Evolutionary conservation across 352 stramenopile species (phyloP).

Genomic region (Phytophthora vignae): DNA sequence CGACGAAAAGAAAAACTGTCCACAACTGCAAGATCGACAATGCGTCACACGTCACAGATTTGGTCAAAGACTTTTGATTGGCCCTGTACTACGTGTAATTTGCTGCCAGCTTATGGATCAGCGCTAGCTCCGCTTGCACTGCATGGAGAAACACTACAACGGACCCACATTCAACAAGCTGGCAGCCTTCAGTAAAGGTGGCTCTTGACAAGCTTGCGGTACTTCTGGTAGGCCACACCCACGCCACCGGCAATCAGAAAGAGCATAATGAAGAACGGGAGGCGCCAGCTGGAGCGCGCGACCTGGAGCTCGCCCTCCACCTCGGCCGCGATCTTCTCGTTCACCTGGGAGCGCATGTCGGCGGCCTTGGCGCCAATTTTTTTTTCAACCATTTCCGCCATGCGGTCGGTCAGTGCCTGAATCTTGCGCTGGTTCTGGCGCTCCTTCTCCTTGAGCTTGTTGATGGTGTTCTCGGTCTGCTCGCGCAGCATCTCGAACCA

Average conservation of each 20-base stretch:
- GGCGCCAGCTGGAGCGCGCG: slow-evolving; percentile 70
- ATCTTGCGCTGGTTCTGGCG: slow-evolving; percentile 78
- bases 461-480: slow-evolving; percentile 76
- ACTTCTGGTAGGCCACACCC: slow-evolving; percentile 85
- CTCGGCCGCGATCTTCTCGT: slow-evolving; percentile 73
- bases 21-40: not conserved
- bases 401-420: slow-evolving; percentile 69
- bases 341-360: slow-evolving; percentile 64
- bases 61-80: not conserved
- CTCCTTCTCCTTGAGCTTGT: slow-evolving; percentile 81
- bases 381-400: slow-evolving; percentile 75
- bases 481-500: slow-evolving; percentile 87
- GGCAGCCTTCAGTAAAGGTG: slow-evolving; percentile 31
- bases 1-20: slow-evolving; percentile 20
- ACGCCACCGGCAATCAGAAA: slow-evolving; percentile 62
- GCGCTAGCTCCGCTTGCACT: slow-evolving; percentile 11
- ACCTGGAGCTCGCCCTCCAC: slow-evolving; percentile 76
- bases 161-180: slow-evolving; percentile 26
- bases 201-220: slow-evolving; percentile 87
- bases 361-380: slow-evolving; percentile 80
- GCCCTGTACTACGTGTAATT: slow-evolving; percentile 18
- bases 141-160: slow-evolving; percentile 31
- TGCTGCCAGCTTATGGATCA: slow-evolving; percentile 18
- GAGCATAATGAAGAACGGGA: slow-evolving; percentile 85
- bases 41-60: slow-evolving; percentile 23